A percentile compares a stretch with the other conserved stretches of the same genome.
Conservation (phyloP, 352 stramenopile genomes). For the Globisporangium splendens region DNA sequence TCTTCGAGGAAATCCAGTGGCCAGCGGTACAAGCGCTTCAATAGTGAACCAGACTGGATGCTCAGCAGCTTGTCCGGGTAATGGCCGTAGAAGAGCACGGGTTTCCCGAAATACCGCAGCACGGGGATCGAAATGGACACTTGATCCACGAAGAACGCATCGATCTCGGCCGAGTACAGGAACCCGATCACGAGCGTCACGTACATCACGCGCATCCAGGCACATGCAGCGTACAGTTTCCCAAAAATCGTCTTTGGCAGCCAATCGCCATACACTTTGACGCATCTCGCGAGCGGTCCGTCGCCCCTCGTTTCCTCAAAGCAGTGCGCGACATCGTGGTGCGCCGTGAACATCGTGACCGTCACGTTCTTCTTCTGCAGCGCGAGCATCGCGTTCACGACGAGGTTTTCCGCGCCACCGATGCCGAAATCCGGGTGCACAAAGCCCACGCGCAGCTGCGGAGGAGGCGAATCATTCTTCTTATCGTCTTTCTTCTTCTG, state of each 20-base stretch:
- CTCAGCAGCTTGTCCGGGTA: constrained; percentile 98
- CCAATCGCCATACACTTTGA: constrained; percentile 92
- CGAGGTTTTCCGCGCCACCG: constrained; percentile 93
- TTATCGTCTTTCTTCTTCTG: neutral
- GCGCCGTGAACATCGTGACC: constrained; percentile 95
- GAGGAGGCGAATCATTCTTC: neutral
- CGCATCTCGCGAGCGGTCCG: constrained; percentile 63
- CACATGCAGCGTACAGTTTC: constrained; percentile 91
- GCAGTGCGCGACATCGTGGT: constrained; percentile 93
- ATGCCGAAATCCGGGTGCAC: constrained; percentile 98
- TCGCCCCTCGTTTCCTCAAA: constrained; percentile 92
- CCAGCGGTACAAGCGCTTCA: constrained; percentile 88
- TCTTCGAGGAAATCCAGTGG: constrained; percentile 94
- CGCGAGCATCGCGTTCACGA: constrained; percentile 89
- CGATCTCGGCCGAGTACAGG: constrained; percentile 39
- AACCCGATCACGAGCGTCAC: constrained; percentile 71
- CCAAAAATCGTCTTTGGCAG: constrained; percentile 90
- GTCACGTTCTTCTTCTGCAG: constrained; percentile 78
- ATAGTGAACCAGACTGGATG: constrained; percentile 41
- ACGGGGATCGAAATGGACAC: constrained; percentile 79
- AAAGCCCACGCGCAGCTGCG: constrained; percentile 85
- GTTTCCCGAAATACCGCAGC: constrained; percentile 62
- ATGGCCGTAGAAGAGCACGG: constrained; percentile 98
- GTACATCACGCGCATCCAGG: constrained; percentile 92
- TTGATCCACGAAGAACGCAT: constrained; percentile 82